These are phyloP conservation scores for Margaritispora aquatica DNA, from an alignment of 495 filamentous ascomycete species.

Conservation along the genomic window DNA sequence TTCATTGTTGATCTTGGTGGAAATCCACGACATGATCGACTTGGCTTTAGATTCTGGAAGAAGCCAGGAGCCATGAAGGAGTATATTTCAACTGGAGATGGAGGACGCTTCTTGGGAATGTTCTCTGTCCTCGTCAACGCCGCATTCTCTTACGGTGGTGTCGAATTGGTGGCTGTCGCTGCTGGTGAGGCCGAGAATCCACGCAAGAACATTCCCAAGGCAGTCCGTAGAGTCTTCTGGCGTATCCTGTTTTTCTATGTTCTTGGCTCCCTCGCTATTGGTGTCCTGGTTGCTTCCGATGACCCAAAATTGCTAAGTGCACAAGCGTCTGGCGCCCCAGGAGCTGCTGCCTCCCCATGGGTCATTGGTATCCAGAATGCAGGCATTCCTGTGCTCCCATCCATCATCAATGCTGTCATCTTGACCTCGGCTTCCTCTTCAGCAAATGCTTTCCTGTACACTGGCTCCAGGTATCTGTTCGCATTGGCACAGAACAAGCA, in stretches of 20 bases:
- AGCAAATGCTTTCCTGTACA: conserved; percentile 56
- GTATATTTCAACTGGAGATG: conserved; percentile 30
- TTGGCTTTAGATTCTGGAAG: conserved; percentile 74
- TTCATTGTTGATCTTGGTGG: conserved; percentile 34
- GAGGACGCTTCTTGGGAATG: conserved; percentile 37
- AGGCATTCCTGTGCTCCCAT: conserved; percentile 56
- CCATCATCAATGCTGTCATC: conserved; percentile 62
- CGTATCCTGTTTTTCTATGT: conserved; percentile 53
- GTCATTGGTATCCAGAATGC: conserved; percentile 63
- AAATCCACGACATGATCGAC: conserved; percentile 30
- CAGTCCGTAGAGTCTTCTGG: conserved; percentile 41
- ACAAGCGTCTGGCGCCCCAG: conserved; percentile 45
- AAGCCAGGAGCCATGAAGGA: conserved; percentile 51
- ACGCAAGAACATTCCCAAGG: conserved; percentile 44
- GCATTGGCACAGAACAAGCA: conserved; percentile 57
- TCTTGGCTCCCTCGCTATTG: conserved; percentile 47
- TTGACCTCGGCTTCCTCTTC: conserved; percentile 69
- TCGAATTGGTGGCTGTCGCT: conserved; percentile 50
- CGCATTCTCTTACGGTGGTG: conserved; percentile 51
- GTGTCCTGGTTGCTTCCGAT: conserved; percentile 55
- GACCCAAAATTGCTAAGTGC: conserved; percentile 50
- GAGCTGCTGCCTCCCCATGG: conserved; percentile 44
- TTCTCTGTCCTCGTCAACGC: conserved; percentile 40
- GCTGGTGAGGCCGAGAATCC: conserved; percentile 39
- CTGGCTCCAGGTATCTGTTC: conserved; percentile 59